Conservation (phyloP, 78 protist species). For the Pelomyxa schiedti region DNA sequence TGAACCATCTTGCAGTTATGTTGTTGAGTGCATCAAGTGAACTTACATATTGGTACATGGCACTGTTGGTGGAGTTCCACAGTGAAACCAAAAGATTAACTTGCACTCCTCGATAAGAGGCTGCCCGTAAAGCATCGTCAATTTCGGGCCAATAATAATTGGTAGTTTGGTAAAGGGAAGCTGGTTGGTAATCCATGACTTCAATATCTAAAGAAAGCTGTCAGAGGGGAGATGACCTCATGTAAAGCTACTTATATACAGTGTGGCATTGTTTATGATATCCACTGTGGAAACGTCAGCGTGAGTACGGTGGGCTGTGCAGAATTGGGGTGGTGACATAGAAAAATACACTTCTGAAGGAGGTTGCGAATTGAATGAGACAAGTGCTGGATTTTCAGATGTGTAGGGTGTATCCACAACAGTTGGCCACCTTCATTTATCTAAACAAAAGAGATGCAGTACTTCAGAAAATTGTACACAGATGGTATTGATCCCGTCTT, state of each 20-base stretch:
- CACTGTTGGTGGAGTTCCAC: slow-evolving; percentile 55
- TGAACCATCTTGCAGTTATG: slow-evolving; percentile 47
- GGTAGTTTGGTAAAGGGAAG: slow-evolving; percentile 20
- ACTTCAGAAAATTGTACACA: too few species aligned
- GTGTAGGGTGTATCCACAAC: too few species aligned
- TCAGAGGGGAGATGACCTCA: background rate
- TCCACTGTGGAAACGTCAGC: slow-evolving; percentile 43
- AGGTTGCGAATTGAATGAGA: too few species aligned
- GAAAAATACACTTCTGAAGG: slow-evolving; percentile 29
- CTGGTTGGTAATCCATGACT: slow-evolving; percentile 65
- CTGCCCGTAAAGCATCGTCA: slow-evolving; percentile 51
- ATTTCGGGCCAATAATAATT: slow-evolving; percentile 50
- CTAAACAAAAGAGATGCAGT: too few species aligned
- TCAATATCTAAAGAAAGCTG: slow-evolving; percentile 4
- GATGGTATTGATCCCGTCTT: slow-evolving; percentile 3
- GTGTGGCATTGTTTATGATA: slow-evolving; percentile 25
- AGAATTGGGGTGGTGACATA: slow-evolving; percentile 25
- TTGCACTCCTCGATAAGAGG: slow-evolving; percentile 42
- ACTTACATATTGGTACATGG: slow-evolving; percentile 20
- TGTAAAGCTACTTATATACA: slow-evolving; percentile 1
- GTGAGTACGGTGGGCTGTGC: slow-evolving; percentile 25
- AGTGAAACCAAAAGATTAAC: slow-evolving; percentile 39
- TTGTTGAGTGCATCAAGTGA: slow-evolving; percentile 30
- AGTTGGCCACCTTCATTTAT: too few species aligned
- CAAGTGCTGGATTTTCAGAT: too few species aligned